Evolutionary conservation across 1,284 basidiomycete genomes (phyloP), one percentile per base, ranked within the genome.

Genomic region (Ceratobasidium sp.): DNA sequence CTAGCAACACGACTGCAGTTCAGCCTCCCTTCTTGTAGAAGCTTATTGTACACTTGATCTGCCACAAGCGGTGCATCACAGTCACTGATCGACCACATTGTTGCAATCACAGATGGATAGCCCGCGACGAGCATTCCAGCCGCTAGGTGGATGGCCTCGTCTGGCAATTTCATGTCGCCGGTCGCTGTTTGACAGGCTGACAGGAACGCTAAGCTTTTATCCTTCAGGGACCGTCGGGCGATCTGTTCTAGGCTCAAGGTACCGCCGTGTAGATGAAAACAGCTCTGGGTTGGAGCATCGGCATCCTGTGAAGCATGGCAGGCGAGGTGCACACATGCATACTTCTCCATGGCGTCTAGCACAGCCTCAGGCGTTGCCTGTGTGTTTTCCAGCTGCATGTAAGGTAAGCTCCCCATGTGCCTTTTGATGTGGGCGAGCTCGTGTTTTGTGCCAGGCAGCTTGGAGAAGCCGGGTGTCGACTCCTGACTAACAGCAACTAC

Each of bases 81-180:
- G 23, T 73, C 71, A 1, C 16, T n/a, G 14, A 73, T 64, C 59
- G 47, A 26, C 57, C 58, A 63, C 72, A 63, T 55, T 32, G 46
- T 63, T 1, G 72, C 72, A 26, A 63, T 55, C 5, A 63, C 62
- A 21, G 26, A 46, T n/a, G 38, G 49, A 58, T 73, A 52, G 30
- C 70, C 72, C 16, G 72, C 49, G n/a, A 73, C 32, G 7, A 55
- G 32, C 72, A 73, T 64, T n/a, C 72, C 72, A 14, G 72, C 59
- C 7, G 72, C 72, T 1, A 73, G 62, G 38, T 73, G 72, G 1
- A 63, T 18, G 14, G 62, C 49, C 28, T 73, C 72, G 23, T 73
- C 72, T 18, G 72, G 61, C 30, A 47, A 21, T 13, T 55, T 16
- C 18, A 26, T 2, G 35, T 73, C 59, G 5, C 62, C 72, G 9